phyloP scores from a whole-genome alignment of 2,329 filamentous ascomycete genomes.

The Elsinoe perseae region DNA sequence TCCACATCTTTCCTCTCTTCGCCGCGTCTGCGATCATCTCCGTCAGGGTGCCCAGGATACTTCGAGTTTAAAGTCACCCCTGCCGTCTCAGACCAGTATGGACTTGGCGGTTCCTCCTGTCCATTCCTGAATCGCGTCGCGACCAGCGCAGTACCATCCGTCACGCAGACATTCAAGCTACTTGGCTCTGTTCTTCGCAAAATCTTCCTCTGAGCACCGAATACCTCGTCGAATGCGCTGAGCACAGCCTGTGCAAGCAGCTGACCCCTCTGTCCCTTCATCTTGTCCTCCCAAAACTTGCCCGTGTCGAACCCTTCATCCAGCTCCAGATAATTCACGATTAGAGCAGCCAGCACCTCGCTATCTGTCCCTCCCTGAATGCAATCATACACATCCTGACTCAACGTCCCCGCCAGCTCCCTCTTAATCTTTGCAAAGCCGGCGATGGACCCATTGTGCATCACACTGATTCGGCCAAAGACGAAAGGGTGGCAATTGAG shows the following conservation, averaged over 20 bases:
- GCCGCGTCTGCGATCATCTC: conserved; percentile 29
- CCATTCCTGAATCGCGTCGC: conserved; percentile 49
- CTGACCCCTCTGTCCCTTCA: neutral
- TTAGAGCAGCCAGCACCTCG: conserved; percentile 45
- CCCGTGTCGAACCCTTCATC: neutral
- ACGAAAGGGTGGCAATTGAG: conserved; percentile 51
- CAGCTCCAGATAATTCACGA: conserved; percentile 36
- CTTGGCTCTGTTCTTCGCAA: conserved; percentile 39
- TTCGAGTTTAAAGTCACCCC: conserved; percentile 48
- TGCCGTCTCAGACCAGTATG: conserved; percentile 44
- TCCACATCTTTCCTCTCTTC: conserved; percentile 30
- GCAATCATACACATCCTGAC: conserved; percentile 41
- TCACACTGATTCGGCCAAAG: conserved; percentile 47
- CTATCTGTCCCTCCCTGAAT: conserved; percentile 47
- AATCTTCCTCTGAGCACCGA: conserved; percentile 39
- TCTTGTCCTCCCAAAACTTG: neutral
- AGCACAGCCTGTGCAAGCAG: conserved; percentile 34
- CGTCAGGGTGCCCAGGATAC: conserved; percentile 43
- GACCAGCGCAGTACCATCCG: conserved; percentile 44
- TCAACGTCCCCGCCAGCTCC: conserved; percentile 39
- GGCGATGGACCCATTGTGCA: conserved; percentile 49
- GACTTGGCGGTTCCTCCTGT: conserved; percentile 41
- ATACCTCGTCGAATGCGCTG: conserved; percentile 36
- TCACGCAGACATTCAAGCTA: conserved; percentile 46
- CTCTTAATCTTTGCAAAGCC: conserved; percentile 42